Evolutionary conservation across 2,329 filamentous ascomycete species (phyloP).

Genomic region (Calonectria hawksworthii): DNA sequence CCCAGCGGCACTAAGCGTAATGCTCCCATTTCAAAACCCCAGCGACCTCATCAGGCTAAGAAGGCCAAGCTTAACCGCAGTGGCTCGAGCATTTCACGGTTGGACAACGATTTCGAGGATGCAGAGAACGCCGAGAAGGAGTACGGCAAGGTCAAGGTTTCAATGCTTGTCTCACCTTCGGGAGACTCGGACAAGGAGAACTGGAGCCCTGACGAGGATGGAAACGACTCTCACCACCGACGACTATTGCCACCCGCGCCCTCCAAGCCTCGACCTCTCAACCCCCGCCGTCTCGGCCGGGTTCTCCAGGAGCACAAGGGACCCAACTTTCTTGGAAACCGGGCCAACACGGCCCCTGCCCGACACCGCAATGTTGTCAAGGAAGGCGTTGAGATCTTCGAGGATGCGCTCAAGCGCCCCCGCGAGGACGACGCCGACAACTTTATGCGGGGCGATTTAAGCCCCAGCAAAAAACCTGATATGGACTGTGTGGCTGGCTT

Average conservation of each 20-base stretch:
- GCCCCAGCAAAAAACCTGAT: conserved; percentile 82
- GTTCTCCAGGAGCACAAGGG: conserved; percentile 57
- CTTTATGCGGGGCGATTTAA: conserved; percentile 78
- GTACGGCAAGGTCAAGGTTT: conserved; percentile 55
- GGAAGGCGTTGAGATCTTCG: conserved; percentile 64
- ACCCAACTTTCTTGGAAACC: conserved; percentile 51
- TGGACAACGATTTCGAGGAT: conserved; percentile 62
- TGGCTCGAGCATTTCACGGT: conserved; percentile 72
- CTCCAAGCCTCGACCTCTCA: conserved; percentile 42
- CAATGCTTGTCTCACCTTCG: conserved; percentile 54
- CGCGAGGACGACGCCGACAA: conserved; percentile 74
- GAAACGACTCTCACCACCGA: conserved; percentile 49
- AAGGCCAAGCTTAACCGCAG: conserved; percentile 73
- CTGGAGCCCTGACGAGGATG: conserved; percentile 73
- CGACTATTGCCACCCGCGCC: conserved; percentile 54
- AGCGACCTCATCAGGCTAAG: conserved; percentile 62
- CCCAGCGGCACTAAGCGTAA: conserved; percentile 77
- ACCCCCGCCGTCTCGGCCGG: conserved; percentile 58
- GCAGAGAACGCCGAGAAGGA: conserved; percentile 44
- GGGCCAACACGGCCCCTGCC: conserved; percentile 58
- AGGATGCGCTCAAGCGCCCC: conserved; percentile 58
- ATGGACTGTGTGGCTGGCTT: conserved; percentile 92
- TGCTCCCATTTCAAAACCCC: conserved; percentile 55
- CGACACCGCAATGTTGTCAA: conserved; percentile 50
- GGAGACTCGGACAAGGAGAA: conserved; percentile 96